Evolutionary conservation across 345 rosid species (phyloP).

Genomic region (Physaria fendleri): DNA sequence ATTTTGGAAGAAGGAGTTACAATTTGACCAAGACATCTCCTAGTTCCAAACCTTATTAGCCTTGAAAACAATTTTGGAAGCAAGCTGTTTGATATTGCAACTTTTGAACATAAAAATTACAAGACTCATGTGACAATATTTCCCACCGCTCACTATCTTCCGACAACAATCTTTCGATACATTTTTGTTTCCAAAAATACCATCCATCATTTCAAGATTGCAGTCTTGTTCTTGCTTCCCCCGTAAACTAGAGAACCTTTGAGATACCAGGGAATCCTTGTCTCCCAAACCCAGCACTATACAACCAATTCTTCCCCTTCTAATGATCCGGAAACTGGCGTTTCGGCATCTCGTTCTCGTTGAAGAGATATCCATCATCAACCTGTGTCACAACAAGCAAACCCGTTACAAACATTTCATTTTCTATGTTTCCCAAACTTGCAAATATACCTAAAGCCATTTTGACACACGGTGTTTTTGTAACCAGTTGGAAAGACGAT

Average conservation of each 20-base stretch:
- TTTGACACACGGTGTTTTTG: constrained; percentile 39
- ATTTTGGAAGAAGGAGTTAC: too few relatives aligned
- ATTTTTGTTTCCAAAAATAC: too few relatives aligned
- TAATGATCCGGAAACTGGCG: constrained; percentile 21
- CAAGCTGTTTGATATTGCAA: too few relatives aligned
- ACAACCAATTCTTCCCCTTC: constrained; percentile 38
- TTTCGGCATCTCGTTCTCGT: constrained; percentile 27
- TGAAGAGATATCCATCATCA: constrained; percentile 18
- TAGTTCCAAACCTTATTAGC: too few relatives aligned
- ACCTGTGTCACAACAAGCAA: constrained; percentile 5
- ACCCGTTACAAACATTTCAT: background rate
- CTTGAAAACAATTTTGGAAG: too few relatives aligned
- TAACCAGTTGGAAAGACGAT: constrained; percentile 59
- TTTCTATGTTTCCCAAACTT: background rate
- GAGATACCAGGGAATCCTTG: constrained; percentile 33
- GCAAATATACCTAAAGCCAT: constrained; percentile 50
- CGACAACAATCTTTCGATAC: too few relatives aligned
- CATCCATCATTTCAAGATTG: too few relatives aligned
- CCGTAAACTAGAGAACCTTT: background rate
- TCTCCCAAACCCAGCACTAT: constrained; percentile 35
- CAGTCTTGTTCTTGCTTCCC: constrained; percentile 1
- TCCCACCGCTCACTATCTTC: too few relatives aligned
- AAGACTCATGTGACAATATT: too few relatives aligned
- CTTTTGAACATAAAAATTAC: too few relatives aligned
- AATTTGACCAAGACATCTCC: too few relatives aligned